These are phyloP conservation scores for Naganishia randhawae DNA, from an alignment of 768 basidiomycete species.

Conservation along the genomic window DNA sequence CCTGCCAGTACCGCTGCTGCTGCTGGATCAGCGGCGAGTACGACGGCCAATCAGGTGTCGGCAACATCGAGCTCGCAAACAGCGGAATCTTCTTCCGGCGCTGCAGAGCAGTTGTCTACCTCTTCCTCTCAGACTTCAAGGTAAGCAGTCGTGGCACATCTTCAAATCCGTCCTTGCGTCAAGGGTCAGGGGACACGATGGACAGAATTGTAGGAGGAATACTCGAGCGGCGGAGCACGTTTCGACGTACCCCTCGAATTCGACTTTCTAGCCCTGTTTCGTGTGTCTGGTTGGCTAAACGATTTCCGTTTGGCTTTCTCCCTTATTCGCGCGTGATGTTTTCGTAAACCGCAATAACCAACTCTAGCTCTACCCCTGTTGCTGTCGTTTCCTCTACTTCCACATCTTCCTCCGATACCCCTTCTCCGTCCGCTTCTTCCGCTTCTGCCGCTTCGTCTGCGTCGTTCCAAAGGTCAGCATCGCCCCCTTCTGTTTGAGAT, in stretches of 20 bases:
- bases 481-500: neutral
- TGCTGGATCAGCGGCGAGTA: neutral
- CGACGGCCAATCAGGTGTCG: neutral
- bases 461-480: slow-evolving; percentile 10
- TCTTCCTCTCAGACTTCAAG: neutral
- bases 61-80: slow-evolving; percentile 19
- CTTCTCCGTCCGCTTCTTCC: slow-evolving; percentile 2
- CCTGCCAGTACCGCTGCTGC: neutral
- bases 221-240: neutral
- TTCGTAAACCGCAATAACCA: slow-evolving; percentile 3
- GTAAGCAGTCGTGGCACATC: neutral
- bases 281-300: neutral
- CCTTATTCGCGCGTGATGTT: neutral
- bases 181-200: neutral
- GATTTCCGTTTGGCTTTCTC: neutral
- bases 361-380: neutral
- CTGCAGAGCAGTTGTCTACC: neutral
- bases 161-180: neutral
- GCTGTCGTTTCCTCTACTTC: slow-evolving; percentile 20
- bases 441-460: neutral
- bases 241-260: slow-evolving; percentile 5
- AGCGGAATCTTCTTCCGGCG: neutral
- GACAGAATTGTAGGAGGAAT: neutral
- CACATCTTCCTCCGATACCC: neutral
- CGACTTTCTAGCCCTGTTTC: neutral